Evolutionary conservation across 495 filamentous ascomycete genomes (phyloP).

Genomic region (Delitschia confertaspora): DNA sequence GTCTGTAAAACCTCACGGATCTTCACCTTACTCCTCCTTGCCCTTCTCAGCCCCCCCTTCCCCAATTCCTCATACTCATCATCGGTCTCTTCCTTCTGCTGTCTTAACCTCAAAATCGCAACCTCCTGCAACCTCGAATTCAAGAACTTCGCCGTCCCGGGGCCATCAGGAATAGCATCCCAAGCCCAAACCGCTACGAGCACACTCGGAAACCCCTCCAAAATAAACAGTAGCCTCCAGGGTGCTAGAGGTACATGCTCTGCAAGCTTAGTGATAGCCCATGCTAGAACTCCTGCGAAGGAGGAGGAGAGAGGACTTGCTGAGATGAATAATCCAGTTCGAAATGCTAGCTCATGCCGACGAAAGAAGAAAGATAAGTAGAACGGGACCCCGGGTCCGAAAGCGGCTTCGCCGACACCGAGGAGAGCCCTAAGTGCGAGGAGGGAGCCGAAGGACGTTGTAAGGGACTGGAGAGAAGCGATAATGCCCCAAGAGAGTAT

Average conservation of each 20-base stretch:
- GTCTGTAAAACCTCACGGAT: slow-evolving; percentile 36
- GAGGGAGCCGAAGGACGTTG: slow-evolving; percentile 37
- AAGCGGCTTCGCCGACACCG: slow-evolving; percentile 34
- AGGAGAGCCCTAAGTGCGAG: slow-evolving; percentile 21
- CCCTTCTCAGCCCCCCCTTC: slow-evolving; percentile 24
- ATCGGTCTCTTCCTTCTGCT: slow-evolving; percentile 48
- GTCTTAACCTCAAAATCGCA: slow-evolving; percentile 52
- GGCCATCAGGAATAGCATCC: slow-evolving; percentile 62
- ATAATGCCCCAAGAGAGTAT: slow-evolving; percentile 58
- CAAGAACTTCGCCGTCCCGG: slow-evolving; percentile 59
- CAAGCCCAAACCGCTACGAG: slow-evolving; percentile 56
- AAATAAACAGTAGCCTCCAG: slow-evolving; percentile 76
- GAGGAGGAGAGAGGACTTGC: slow-evolving; percentile 74
- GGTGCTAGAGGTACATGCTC: slow-evolving; percentile 51
- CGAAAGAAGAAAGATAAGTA: slow-evolving; percentile 81
- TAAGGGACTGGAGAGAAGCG: slow-evolving; percentile 56
- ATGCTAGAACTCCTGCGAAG: slow-evolving; percentile 76
- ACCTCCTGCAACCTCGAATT: slow-evolving; percentile 61
- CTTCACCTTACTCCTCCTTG: slow-evolving; percentile 50
- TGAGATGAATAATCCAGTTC: slow-evolving; percentile 69
- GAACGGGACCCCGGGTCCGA: slow-evolving; percentile 52
- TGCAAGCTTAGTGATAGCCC: slow-evolving; percentile 67
- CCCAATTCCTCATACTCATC: slow-evolving; percentile 40
- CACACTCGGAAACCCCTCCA: slow-evolving; percentile 72
- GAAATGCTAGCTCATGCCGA: slow-evolving; percentile 66